Evolutionary conservation across 2,329 filamentous ascomycete species (phyloP), one percentile per base, ranked within the genome.

Genomic region (Claviceps purpurea): DNA sequence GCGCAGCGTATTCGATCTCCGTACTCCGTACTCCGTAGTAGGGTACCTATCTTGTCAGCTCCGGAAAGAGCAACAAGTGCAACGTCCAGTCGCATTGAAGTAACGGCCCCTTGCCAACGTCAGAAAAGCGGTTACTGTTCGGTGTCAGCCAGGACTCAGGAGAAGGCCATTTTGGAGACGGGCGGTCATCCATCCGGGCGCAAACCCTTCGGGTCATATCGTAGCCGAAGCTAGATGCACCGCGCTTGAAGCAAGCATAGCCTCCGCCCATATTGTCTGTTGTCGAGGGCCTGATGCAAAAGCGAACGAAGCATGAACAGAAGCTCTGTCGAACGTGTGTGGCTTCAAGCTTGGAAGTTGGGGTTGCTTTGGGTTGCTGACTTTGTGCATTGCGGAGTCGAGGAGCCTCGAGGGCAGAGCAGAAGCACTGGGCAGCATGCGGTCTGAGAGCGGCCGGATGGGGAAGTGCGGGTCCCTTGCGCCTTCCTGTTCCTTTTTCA

Each of bases 1-100:
- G 30, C 30, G 30, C 30, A 43, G 41, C 42, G 47, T 41, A 38
- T 50, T 42, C 50, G 47, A 54, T 52, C 30, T 34, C 30, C 30
- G 30, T 34, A 34, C 30, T 34, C 6, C 22, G 22, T 22, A 22
- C 22, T 22, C 30, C 30, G 30, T 34, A 11, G 10, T 11, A 34
- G 30, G 10, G 30, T 34, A 34, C 30, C 30, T 34, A 34, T 34
- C 53, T 51, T 42, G 39, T 48, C 37, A 52, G 47, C 50, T 50
- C 42, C 53, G 47, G 47, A 44, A 42, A 43, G 26, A 40, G 46
- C 39, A 39, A 24, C 22, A 16, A 49, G 41, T 52, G 42, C 47
- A 52, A 40, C 47, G 11, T 38, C 5, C 51, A 34, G 51, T 52
- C n/a, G 38, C 10, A 51, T 51, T n/a, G 50, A 41, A 24, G 37